Conservation (phyloP, 1,284 basidiomycete genomes). For the Fomitopsis betulina region DNA sequence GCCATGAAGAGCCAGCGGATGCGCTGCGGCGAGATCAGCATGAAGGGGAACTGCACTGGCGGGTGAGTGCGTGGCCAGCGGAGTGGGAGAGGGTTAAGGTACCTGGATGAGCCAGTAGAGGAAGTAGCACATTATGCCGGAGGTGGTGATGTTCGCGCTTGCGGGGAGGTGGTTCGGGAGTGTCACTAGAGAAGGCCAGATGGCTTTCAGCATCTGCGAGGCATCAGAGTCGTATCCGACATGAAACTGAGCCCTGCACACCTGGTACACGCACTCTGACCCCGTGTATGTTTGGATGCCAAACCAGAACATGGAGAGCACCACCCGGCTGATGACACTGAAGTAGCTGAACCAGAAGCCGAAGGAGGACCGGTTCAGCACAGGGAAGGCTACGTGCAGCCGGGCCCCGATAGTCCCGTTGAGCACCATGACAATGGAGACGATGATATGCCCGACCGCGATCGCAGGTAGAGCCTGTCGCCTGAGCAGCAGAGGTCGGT, state of each 20-base stretch:
- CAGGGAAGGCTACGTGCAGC: constrained; percentile 66
- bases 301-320: constrained; percentile 80
- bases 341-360: constrained; percentile 81
- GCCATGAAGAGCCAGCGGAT: constrained; percentile 70
- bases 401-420: constrained; percentile 74
- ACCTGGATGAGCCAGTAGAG: constrained; percentile 67
- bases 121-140: constrained; percentile 72
- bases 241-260: constrained; percentile 7
- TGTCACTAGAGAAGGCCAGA: constrained; percentile 67
- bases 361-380: constrained; percentile 72
- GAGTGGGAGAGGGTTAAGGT: neutral
- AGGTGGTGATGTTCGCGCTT: constrained; percentile 59
- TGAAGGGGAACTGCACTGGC: constrained; percentile 54
- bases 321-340: constrained; percentile 66
- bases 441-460: constrained; percentile 55
- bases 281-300: constrained; percentile 57
- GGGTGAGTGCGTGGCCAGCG: neutral
- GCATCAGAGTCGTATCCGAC: neutral
- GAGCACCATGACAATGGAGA: constrained; percentile 51
- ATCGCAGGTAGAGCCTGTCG: constrained; percentile 61
- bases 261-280: constrained; percentile 60
- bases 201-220: constrained; percentile 69
- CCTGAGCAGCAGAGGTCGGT: constrained; percentile 26
- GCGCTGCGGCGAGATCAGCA: constrained; percentile 71
- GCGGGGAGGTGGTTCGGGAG: constrained; percentile 61